phyloP scores from a whole-genome alignment of 1,284 basidiomycete species.

The Sporisorium graminicola region DNA sequence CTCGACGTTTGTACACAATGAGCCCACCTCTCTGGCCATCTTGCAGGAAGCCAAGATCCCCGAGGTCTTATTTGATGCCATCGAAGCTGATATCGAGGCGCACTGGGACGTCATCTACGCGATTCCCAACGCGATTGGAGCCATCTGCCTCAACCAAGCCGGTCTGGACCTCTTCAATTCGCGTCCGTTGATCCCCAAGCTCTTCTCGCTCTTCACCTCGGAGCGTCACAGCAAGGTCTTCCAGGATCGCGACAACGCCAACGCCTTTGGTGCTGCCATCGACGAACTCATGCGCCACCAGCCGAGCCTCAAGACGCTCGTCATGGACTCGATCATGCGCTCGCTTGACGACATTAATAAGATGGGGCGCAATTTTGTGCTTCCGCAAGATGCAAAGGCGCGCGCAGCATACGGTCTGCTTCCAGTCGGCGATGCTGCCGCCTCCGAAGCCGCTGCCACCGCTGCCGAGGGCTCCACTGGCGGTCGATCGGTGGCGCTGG shows the following conservation, averaged over 20 bases:
- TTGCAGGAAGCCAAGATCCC: slow-evolving; percentile 93
- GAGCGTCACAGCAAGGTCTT: slow-evolving; percentile 87
- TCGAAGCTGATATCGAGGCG: slow-evolving; percentile 84
- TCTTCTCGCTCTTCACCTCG: slow-evolving; percentile 88
- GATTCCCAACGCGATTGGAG: slow-evolving; percentile 95
- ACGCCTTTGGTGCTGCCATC: slow-evolving; percentile 86
- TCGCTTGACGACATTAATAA: slow-evolving; percentile 73
- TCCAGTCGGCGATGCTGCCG: slow-evolving; percentile 25
- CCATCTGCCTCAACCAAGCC: slow-evolving; percentile 90
- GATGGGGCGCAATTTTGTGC: slow-evolving; percentile 75
- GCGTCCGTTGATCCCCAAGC: slow-evolving; percentile 82
- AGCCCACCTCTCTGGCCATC: slow-evolving; percentile 91
- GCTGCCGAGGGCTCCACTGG: slow-evolving; percentile 6
- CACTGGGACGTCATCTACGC: slow-evolving; percentile 83
- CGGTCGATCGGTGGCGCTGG: slow-evolving; percentile 44
- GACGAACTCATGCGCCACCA: slow-evolving; percentile 98
- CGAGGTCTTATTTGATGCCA: slow-evolving; percentile 85
- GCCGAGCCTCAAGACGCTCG: slow-evolving; percentile 82
- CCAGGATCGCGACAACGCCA: slow-evolving; percentile 91
- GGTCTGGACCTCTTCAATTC: slow-evolving; percentile 84
- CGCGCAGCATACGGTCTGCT: slow-evolving; percentile 53
- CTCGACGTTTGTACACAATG: slow-evolving; percentile 98
- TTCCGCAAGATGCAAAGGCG: slow-evolving; percentile 41
- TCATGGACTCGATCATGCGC: slow-evolving; percentile 70
- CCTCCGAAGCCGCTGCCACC: slow-evolving; percentile 24